A percentile compares a stretch with the other conserved stretches of the same genome.
Evolutionary conservation across 208 protist species (phyloP).

Genomic region (Acanthamoeba triangularis): DNA sequence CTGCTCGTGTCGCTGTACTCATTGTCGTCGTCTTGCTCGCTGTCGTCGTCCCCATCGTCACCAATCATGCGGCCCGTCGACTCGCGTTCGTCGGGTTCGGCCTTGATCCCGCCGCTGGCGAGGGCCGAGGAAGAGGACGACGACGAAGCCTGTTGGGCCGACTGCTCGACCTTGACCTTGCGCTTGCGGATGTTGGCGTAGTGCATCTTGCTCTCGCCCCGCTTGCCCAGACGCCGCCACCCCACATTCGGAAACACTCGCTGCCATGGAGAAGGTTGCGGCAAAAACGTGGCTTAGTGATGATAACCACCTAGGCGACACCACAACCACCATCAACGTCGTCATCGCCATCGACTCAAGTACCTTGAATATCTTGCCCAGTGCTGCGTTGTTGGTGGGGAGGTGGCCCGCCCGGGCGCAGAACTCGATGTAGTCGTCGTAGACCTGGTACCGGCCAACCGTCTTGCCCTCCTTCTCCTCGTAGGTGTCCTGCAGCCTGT

Average conservation of each 20-base stretch:
- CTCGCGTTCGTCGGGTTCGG: no score
- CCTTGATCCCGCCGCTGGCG: neutral
- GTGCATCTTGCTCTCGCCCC: slow-evolving; percentile 69
- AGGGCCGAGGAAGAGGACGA: neutral
- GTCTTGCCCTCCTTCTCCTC: slow-evolving; percentile 67
- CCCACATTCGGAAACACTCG: slow-evolving; percentile 39
- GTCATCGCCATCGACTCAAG: neutral
- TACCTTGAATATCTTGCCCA: slow-evolving; percentile 71
- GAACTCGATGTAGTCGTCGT: slow-evolving; percentile 57
- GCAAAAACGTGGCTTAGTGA: neutral
- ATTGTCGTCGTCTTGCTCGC: neutral
- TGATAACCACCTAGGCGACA: neutral
- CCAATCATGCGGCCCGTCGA: no score
- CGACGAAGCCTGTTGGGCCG: no score
- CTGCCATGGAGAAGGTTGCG: neutral
- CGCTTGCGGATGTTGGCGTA: slow-evolving; percentile 54
- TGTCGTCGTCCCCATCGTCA: neutral
- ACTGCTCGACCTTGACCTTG: neutral
- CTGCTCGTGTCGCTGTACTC: neutral
- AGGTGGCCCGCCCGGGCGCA: neutral
- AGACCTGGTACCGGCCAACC: slow-evolving; percentile 37
- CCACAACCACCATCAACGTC: neutral
- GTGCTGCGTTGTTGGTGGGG: slow-evolving; percentile 70
- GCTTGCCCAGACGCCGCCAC: neutral
- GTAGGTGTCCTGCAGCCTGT: slow-evolving; percentile 66